These are phyloP conservation scores for Mortierella claussenii DNA, from an alignment of 192 early-diverging fungal species.

Conservation along the genomic window DNA sequence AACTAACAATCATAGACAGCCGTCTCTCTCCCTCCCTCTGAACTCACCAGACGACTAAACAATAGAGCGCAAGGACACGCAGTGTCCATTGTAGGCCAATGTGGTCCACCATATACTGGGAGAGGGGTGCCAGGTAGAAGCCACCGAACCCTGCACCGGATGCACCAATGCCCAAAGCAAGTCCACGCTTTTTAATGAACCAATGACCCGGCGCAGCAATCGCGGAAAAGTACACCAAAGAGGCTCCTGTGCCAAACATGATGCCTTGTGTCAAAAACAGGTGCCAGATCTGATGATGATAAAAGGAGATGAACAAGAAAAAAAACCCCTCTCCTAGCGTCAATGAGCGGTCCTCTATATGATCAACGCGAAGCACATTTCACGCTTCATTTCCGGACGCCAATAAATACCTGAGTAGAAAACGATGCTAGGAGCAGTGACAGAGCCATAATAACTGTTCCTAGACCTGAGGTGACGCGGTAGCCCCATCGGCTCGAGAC, in stretches of 20 bases:
- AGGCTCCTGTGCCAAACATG: slow-evolving; percentile 75
- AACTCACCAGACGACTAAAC: slow-evolving; percentile 53
- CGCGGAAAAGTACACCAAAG: slow-evolving; percentile 70
- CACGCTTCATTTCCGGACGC: background rate
- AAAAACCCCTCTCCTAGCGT: background rate
- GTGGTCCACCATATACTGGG: slow-evolving; percentile 62
- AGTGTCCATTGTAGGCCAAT: slow-evolving; percentile 71
- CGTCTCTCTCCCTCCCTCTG: too few species aligned
- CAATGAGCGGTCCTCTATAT: too few species aligned
- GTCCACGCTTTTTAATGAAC: slow-evolving; percentile 69
- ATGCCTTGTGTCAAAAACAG: slow-evolving; percentile 78
- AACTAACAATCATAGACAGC: too few species aligned
- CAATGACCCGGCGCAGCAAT: slow-evolving; percentile 73
- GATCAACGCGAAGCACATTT: too few species aligned
- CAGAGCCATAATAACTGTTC: slow-evolving; percentile 47
- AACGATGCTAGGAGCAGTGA: slow-evolving; percentile 59
- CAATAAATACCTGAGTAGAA: slow-evolving; percentile 47
- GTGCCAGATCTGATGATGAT: slow-evolving; percentile 69
- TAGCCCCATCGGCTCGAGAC: slow-evolving; percentile 56
- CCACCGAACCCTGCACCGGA: slow-evolving; percentile 82
- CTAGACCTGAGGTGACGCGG: slow-evolving; percentile 52
- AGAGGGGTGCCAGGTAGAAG: slow-evolving; percentile 63
- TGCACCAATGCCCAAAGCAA: slow-evolving; percentile 79
- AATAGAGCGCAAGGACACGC: slow-evolving; percentile 63
- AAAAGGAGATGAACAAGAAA: background rate